Conservation (phyloP, 1,139 yeast genomes). For the Blastobotrys ciferrii region DNA sequence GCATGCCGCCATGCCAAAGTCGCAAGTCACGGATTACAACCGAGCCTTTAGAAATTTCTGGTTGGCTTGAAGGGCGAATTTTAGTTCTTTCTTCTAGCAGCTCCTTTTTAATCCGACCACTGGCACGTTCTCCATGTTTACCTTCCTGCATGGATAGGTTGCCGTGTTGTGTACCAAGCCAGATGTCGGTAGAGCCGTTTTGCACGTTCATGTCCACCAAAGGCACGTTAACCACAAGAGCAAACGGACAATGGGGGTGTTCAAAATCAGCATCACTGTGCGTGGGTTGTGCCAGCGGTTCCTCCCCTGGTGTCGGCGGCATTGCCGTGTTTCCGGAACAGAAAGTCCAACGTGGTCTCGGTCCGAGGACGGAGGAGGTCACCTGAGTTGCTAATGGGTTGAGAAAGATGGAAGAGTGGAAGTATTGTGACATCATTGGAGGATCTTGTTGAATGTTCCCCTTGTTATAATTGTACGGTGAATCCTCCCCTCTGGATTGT, state of each 20-base stretch:
- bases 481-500: background rate
- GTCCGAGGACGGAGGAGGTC: conserved; percentile 2
- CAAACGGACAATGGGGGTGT: conserved; percentile 9
- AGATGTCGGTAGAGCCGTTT: conserved; percentile 22
- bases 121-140: conserved; percentile 7
- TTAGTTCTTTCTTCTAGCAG: conserved; percentile 13
- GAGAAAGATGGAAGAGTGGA: conserved; percentile 4
- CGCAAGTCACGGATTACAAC: conserved; percentile 20
- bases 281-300: conserved; percentile 8
- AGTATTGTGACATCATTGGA: conserved; percentile 6
- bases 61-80: conserved; percentile 19
- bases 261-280: conserved; percentile 9
- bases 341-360: conserved; percentile 7
- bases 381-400: conserved; percentile 7
- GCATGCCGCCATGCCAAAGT: conserved; percentile 23
- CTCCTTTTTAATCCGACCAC: conserved; percentile 2
- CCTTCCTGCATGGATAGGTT: conserved; percentile 14
- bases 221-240: conserved; percentile 16
- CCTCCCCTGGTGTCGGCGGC: conserved; percentile 2
- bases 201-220: conserved; percentile 16
- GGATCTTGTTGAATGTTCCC: conserved; percentile 11
- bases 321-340: conserved; percentile 5
- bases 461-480: conserved; percentile 4
- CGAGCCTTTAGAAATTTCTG: conserved; percentile 19
- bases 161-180: conserved; percentile 19